Evolutionary conservation across 2,329 filamentous ascomycete species (phyloP), one percentile per base, ranked within the genome.

Genomic region (Acrocalymma vagum): DNA sequence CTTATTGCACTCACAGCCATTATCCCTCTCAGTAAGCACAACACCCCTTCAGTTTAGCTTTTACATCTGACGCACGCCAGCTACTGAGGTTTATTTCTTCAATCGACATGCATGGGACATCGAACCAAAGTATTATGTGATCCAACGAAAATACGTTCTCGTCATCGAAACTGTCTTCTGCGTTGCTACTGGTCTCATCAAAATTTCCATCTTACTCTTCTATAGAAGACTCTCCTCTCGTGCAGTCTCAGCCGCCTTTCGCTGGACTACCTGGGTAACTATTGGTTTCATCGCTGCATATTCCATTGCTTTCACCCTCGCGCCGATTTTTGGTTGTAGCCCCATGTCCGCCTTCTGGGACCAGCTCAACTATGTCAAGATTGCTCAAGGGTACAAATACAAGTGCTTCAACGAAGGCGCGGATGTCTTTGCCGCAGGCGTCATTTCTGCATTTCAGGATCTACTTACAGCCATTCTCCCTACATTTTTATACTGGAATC

Each of bases 121-220:
- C 2, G 20, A 59, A 21, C 42, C 55, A 3, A 29, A 48, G 1
- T 38, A 30, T 3, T 42, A 49, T 7, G 46, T 62, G 5, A 36
- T 14, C 3, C 39, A 60, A 10, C 59, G 61, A 7, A 62, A 66
- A 45, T 57, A 54, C n/a, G 38, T 64, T 3, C 31, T 69, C n/a
- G 49, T 51, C 5, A 52, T 60, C 6, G 50, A 65, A 27, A 46
- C 47, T 18, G 34, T 55, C 9, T 69, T 67, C 34, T 60, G 60
- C 29, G n/a, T 48, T 4, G 52, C 50, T 4, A 53, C 61, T 2
- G 63, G 64, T 1, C 34, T 67, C 2, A 55, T 66, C 33, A 69
- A 69, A 28, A 53, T 69, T 9, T 67, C 63, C 7, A 66, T 69
- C 11, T 51, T 69, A 3, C 48, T 63, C 3, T 67, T 65, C 39